These are phyloP conservation scores for Candida verbasci DNA, from an alignment of 805 yeast species.

Conservation along the genomic window DNA sequence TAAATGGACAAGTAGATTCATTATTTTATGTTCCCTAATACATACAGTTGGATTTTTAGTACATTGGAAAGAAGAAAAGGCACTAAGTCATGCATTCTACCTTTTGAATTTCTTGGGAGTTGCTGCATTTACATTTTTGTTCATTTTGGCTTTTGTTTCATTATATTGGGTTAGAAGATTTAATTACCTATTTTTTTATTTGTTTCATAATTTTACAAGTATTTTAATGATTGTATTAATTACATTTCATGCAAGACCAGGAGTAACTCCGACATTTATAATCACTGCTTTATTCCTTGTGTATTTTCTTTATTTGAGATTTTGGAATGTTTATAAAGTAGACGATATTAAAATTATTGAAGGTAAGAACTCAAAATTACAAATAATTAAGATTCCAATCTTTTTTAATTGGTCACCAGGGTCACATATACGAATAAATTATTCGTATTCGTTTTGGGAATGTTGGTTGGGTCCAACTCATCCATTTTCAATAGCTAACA, in stretches of 20 bases:
- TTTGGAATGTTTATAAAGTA: slow-evolving; percentile 13
- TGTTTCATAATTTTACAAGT: slow-evolving; percentile 51
- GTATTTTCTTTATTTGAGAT: slow-evolving; percentile 34
- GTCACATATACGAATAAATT: slow-evolving; percentile 53
- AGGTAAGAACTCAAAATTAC: slow-evolving; percentile 13
- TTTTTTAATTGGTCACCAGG: slow-evolving; percentile 42
- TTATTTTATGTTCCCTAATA: slow-evolving; percentile 38
- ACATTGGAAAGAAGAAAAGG: slow-evolving; percentile 43
- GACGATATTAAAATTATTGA: slow-evolving; percentile 14
- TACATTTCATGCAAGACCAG: slow-evolving; percentile 68
- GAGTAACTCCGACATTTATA: slow-evolving; percentile 31
- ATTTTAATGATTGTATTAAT: slow-evolving; percentile 42
- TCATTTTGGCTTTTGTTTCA: slow-evolving; percentile 41
- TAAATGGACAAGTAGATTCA: slow-evolving; percentile 66
- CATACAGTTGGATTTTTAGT: slow-evolving; percentile 53
- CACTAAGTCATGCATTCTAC: slow-evolving; percentile 26
- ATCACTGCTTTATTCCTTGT: slow-evolving; percentile 20
- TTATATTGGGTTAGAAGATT: slow-evolving; percentile 45
- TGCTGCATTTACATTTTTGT: slow-evolving; percentile 30
- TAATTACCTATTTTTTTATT: slow-evolving; percentile 51
- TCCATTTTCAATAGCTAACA: slow-evolving; percentile 60
- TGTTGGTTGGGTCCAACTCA: slow-evolving; percentile 54
- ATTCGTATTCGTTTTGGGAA: slow-evolving; percentile 23
- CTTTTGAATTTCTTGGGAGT: slow-evolving; percentile 52
- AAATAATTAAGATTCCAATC: slow-evolving; percentile 19